Evolutionary conservation across 2,329 filamentous ascomycete species (phyloP), one percentile per base, ranked within the genome.

Genomic region (Monilinia aucupariae): DNA sequence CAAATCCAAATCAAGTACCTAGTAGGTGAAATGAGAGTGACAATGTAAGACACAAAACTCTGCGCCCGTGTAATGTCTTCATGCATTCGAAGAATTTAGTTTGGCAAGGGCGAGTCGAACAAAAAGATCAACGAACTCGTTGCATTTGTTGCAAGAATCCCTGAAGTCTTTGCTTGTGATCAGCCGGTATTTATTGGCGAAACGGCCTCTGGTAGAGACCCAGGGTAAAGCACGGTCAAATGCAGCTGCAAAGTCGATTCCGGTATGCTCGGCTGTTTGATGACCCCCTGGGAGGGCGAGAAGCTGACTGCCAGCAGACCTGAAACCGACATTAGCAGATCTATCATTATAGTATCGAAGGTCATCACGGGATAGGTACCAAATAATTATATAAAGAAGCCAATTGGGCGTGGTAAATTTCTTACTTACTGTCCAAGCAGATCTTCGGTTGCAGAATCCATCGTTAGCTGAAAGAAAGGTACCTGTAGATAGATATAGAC

Each of bases 401-500:
- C 3, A 43, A 39, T 22, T 4, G 6, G 25, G 3, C 20, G 15
- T 30, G 48, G 5, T 20, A n/a, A 27, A 32, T 0, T 22, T 34
- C 67, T 77, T 2, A 85, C 83, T 37, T 75, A 78, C 64, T 81
- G 74, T 22, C 83, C 82, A 61, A 85, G 83, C 1, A 85, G 72
- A 66, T 84, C 81, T 43, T 66, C 66, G 6, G 63, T 67, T n/a
- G 63, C 71, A 10, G 70, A 74, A 63, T 76, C 71, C 5, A 76
- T 65, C 9, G 73, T 75, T 25, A 59, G 59, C 7, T 34, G 78
- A 68, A 86, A 85, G 68, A 90, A 83, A 15, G 87, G 74, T 7
- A 77, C 76, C 64, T 87, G 82, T 7, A 89, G 72, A 66, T 90
- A n/a, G n/a, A n/a, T n/a, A n/a, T n/a, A n/a, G n/a, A n/a, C 84